phyloP scores from a whole-genome alignment of 768 basidiomycete genomes.

The Boletus bicolor region DNA sequence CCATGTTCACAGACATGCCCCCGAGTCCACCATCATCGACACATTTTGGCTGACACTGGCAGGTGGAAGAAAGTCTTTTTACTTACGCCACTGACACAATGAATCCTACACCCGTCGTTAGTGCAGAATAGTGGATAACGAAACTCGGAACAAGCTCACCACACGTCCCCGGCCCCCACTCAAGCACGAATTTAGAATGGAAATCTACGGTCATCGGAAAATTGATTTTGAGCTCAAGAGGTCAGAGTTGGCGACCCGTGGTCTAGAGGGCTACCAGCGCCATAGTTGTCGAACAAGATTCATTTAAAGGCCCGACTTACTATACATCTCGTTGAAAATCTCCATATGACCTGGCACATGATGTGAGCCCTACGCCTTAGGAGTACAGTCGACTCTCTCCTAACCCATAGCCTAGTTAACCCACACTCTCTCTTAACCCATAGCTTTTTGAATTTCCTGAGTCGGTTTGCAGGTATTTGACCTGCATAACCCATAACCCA shows the following conservation, averaged over 20 bases:
- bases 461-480: too few species aligned
- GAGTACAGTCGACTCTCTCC: too few species aligned
- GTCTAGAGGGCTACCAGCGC: too few species aligned
- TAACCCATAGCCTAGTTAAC: too few species aligned
- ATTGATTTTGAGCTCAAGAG: neutral
- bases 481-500: too few species aligned
- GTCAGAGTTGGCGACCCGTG: too few species aligned
- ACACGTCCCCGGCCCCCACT: neutral
- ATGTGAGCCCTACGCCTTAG: neutral
- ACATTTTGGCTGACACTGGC: neutral
- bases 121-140: neutral
- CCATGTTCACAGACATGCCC: neutral
- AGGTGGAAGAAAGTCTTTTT: neutral
- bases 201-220: neutral
- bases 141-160: neutral
- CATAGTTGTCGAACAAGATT: neutral
- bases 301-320: neutral
- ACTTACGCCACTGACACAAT: conserved; percentile 1
- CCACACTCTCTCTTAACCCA: too few species aligned
- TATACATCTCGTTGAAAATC: neutral
- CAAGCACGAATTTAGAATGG: neutral
- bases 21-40: neutral
- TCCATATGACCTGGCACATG: neutral
- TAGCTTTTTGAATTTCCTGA: too few species aligned
- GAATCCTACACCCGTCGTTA: neutral